Percentiles rank a stretch among this genome's conserved stretches.
phyloP scores from a whole-genome alignment of 371 early-diverging fungal species.

The Mortierella sp. region DNA sequence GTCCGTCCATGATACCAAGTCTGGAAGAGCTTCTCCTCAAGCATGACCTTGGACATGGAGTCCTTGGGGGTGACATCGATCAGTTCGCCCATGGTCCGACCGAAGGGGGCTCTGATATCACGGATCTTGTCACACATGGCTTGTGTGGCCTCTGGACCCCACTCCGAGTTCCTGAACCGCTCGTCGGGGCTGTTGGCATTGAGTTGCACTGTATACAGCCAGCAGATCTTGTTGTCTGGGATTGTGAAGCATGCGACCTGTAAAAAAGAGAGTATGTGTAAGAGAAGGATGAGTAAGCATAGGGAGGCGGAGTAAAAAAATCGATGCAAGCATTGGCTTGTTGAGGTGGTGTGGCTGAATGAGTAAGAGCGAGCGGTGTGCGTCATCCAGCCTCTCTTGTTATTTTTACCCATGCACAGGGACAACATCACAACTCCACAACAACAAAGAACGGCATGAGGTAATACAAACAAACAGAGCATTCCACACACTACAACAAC shows the following conservation, averaged over 20 bases:
- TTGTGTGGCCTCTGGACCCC: constrained; percentile 37
- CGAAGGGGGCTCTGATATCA: constrained; percentile 35
- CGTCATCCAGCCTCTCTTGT: background rate
- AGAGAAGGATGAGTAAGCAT: background rate
- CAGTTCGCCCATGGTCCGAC: constrained; percentile 31
- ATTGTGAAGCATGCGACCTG: constrained; percentile 45
- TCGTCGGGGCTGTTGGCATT: constrained; percentile 11
- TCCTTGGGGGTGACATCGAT: constrained; percentile 37
- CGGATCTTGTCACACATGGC: constrained; percentile 33
- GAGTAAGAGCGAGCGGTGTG: too few species aligned
- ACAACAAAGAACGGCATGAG: background rate
- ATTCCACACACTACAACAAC: background rate
- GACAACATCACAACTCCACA: background rate
- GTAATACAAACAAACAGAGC: background rate
- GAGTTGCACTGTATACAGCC: constrained; percentile 29
- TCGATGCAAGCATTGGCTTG: too few species aligned
- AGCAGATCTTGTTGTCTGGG: constrained; percentile 39
- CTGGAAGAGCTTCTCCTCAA: constrained; percentile 37
- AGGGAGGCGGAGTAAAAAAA: too few species aligned
- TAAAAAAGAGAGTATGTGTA: background rate
- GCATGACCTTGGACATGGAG: constrained; percentile 40
- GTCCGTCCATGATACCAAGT: constrained; percentile 34
- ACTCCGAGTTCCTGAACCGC: constrained; percentile 40
- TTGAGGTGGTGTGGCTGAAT: background rate
- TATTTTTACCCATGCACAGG: background rate